Evolutionary conservation across 176 grass and related monocot genomes (phyloP), one percentile per base, ranked within the genome.

Genomic region (Olyra latifolia): DNA sequence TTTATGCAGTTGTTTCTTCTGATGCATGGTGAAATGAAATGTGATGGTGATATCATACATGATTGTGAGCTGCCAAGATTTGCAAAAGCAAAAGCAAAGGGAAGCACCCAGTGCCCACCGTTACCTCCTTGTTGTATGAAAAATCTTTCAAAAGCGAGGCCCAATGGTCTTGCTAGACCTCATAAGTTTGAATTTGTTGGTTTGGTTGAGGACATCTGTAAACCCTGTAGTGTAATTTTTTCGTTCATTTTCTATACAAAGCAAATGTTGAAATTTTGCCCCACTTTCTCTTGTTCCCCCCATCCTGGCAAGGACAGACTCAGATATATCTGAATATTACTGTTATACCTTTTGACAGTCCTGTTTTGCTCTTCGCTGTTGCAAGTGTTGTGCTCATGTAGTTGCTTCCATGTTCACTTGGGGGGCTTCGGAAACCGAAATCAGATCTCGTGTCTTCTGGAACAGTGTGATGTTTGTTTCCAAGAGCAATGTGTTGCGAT

Each of bases 241-340:
- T 81, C 5, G 76, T 89, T 89, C 55, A 46, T 71, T 89, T 89
- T 65, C 75, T 76, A 85, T 89, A 85, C 71, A 10, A 89, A 76
- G 69, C 70, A 75, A n/a, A 75, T 84, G 62, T 80, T 80, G 6
- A 63, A 45, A 56, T 71, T 57, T 85, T 75, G 38, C 10, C 20
- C 16, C 45, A 24, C 19, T 19, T 39, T 6, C 20, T 76, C 45
- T 63, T 77, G 16, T 63, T 64, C n/a, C 1, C 27, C 9, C 44
- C 17, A 50, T 22, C 62, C 60, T 64, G 25, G 40, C 24, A 47
- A 84, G 5, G 53, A 14, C 53, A 62, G 7, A 13, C 62, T 70
- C 39, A n/a, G 54, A 7, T 57, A 56, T 41, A 65, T 81, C 70
- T 76, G 63, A 75, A 63, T 47, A 52, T 16, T 68, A 23, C 48